Evolutionary conservation across 2,329 filamentous ascomycete species (phyloP).

Genomic region (Epichloe sp.): DNA sequence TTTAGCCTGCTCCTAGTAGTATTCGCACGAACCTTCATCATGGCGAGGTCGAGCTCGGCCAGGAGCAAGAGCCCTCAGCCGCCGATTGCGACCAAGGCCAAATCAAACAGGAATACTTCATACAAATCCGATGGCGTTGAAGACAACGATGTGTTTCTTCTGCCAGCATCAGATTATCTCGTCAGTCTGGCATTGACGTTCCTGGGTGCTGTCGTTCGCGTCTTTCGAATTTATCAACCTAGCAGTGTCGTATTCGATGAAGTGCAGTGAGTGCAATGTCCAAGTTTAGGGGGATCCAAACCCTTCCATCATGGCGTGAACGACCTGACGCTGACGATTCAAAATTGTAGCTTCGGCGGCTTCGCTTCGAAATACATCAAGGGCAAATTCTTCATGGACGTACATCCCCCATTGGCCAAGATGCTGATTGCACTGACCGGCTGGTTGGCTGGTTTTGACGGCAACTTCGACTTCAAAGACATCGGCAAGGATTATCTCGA

Average conservation of each 20-base stretch:
- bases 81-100: constrained; percentile 20
- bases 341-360: constrained; percentile 74
- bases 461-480: constrained; percentile 96
- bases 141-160: constrained; percentile 84
- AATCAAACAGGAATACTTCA: constrained; percentile 31
- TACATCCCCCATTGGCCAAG: constrained; percentile 98
- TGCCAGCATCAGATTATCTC: constrained; percentile 75
- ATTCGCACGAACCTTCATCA: constrained; percentile 7
- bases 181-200: constrained; percentile 59
- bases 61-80: constrained; percentile 25
- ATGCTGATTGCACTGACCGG: constrained; percentile 90
- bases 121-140: constrained; percentile 69
- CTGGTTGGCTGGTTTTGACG: constrained; percentile 89
- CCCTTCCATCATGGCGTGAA: not conserved
- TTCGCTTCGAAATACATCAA: constrained; percentile 99
- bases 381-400: constrained; percentile 98
- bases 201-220: constrained; percentile 63
- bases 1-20: too few species aligned
- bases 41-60: constrained; percentile 21
- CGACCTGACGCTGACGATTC: not conserved
- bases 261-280: constrained; percentile 69
- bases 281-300: not conserved
- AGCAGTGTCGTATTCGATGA: constrained; percentile 97
- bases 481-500: constrained; percentile 98
- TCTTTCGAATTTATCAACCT: constrained; percentile 94